phyloP scores from a whole-genome alignment of 2,329 filamentous ascomycete genomes.

The Fusarium camptoceras region DNA sequence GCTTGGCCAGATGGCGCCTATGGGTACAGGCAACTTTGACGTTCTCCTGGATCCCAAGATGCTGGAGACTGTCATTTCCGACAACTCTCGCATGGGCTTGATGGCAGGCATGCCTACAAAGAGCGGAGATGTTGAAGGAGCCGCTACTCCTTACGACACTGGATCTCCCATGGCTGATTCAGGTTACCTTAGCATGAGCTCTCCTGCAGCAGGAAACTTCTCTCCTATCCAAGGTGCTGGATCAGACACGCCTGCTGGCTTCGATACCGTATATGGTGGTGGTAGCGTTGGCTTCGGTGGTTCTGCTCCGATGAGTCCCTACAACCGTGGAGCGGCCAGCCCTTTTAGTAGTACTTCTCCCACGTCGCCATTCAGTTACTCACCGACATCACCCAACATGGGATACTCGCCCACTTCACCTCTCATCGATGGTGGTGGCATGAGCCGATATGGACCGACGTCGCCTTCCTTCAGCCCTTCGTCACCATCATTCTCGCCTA shows the following conservation, averaged over 20 bases:
- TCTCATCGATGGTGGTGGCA: constrained; percentile 64
- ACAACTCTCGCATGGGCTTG: constrained; percentile 87
- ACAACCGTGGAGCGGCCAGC: constrained; percentile 72
- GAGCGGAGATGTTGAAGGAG: constrained; percentile 80
- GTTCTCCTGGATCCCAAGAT: constrained; percentile 93
- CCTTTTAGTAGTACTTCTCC: constrained; percentile 80
- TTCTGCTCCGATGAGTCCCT: constrained; percentile 69
- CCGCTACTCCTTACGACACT: constrained; percentile 93
- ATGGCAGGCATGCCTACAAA: constrained; percentile 84
- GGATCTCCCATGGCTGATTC: constrained; percentile 82
- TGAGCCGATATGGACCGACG: constrained; percentile 62
- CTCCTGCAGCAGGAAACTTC: constrained; percentile 74
- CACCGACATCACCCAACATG: constrained; percentile 79
- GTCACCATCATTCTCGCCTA: constrained; percentile 73
- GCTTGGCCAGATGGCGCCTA: constrained; percentile 94
- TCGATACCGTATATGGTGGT: constrained; percentile 70
- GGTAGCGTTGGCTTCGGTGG: constrained; percentile 62
- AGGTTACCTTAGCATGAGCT: constrained; percentile 72
- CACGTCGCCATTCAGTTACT: constrained; percentile 76
- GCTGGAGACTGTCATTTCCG: constrained; percentile 93
- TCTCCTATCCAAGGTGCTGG: constrained; percentile 82
- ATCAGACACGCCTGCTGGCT: constrained; percentile 76
- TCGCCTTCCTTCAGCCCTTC: constrained; percentile 73
- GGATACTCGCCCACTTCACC: constrained; percentile 83
- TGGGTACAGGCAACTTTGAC: constrained; percentile 97